A percentile compares a stretch with the other conserved stretches of the same genome.
Conservation (phyloP, 805 yeast genomes). For the Yamadazyma takamatsuzukensis region DNA sequence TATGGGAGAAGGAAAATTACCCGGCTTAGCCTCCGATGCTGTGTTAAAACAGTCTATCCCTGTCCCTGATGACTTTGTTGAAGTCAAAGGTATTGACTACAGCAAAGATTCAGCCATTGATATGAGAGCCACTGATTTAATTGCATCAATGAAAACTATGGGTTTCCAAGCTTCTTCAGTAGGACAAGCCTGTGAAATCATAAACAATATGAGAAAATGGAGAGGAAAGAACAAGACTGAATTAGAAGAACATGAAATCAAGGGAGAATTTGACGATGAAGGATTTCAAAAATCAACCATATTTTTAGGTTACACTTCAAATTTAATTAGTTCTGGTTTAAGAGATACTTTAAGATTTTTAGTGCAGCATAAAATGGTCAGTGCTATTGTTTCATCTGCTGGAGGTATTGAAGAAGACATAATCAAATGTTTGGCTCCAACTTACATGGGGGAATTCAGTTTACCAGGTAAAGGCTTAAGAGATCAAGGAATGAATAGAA, state of each 20-base stretch:
- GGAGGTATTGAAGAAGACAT: conserved; percentile 98
- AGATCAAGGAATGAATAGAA: conserved; percentile 95
- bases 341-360: conserved; percentile 86
- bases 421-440: conserved; percentile 94
- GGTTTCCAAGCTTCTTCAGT: conserved; percentile 94
- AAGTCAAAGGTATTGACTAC: conserved; percentile 89
- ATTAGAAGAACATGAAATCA: conserved; percentile 59
- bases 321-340: conserved; percentile 89
- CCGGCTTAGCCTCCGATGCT: conserved; percentile 83
- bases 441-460: conserved; percentile 88
- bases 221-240: conserved; percentile 74
- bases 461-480: conserved; percentile 78
- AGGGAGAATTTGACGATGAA: conserved; percentile 72
- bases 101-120: conserved; percentile 71
- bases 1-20: conserved; percentile 25
- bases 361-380: conserved; percentile 91
- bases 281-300: conserved; percentile 85
- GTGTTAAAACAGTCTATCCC: conserved; percentile 84
- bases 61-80: conserved; percentile 73
- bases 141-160: conserved; percentile 85
- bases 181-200: conserved; percentile 86
- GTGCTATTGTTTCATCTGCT: conserved; percentile 94
- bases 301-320: conserved; percentile 94
- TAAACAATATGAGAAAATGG: conserved; percentile 91
- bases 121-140: conserved; percentile 74